Evolutionary conservation across 2,329 filamentous ascomycete species (phyloP).

Genomic region (Fusarium sp.): DNA sequence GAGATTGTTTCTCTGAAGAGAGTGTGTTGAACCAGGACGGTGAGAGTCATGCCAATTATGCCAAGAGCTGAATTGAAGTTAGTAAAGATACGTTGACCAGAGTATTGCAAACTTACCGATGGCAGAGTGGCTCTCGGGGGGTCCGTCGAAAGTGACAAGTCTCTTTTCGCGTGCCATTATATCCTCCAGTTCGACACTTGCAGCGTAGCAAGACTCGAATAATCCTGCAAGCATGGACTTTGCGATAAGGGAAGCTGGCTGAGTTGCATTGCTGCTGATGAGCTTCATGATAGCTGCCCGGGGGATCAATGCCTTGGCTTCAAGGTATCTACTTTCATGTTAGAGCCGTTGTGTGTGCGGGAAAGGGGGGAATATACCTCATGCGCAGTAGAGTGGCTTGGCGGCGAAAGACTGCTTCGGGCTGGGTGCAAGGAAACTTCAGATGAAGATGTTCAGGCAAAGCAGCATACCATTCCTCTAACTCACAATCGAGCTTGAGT

Average conservation of each 20-base stretch:
- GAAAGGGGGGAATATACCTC: slow-evolving; percentile 8
- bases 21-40: slow-evolving; percentile 38
- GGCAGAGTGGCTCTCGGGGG: slow-evolving; percentile 36
- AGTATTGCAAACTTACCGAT: slow-evolving; percentile 31
- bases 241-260: slow-evolving; percentile 25
- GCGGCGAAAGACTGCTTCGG: slow-evolving; percentile 36
- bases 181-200: slow-evolving; percentile 42
- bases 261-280: slow-evolving; percentile 2
- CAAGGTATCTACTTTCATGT: slow-evolving; percentile 33
- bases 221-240: slow-evolving; percentile 36
- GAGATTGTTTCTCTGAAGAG: slow-evolving; percentile 35
- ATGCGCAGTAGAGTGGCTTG: slow-evolving; percentile 41
- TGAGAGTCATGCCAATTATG: slow-evolving; percentile 42
- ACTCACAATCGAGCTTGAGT: slow-evolving; percentile 33
- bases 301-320: slow-evolving; percentile 38
- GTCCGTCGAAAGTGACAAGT: slow-evolving; percentile 33
- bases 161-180: slow-evolving; percentile 38
- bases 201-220: slow-evolving; percentile 36
- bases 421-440: slow-evolving; percentile 32
- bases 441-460: slow-evolving; percentile 37
- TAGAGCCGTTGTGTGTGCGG: background rate
- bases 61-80: slow-evolving; percentile 30
- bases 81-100: background rate
- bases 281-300: slow-evolving; percentile 42
- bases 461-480: slow-evolving; percentile 40